Base-by-base conservation (phyloP, 2,329 filamentous ascomycete genomes). In the Aspergillus puulaauensis region DNA sequence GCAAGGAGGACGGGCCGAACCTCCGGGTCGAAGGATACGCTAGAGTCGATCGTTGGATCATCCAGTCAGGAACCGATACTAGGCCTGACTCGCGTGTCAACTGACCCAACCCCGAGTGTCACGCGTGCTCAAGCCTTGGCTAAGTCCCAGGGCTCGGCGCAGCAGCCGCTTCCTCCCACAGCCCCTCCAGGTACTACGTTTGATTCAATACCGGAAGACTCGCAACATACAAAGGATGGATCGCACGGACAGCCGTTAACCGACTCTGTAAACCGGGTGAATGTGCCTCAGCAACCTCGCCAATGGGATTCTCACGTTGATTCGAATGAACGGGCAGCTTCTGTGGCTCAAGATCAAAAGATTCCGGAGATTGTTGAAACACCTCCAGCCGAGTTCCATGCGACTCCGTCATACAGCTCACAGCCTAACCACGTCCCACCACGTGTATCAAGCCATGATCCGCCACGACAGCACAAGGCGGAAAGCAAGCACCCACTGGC, bases 1-100 rank as follows among this genome's bases (percentile, higher is more conserved):
- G 89, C 90, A 1, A 91, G 90, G 73, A 85, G 93, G 40, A 80
- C 86, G 45, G 83, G 84, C 44, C 85, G 85, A 57, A 82, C 85
- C 23, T 78, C 81, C n/a, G 88, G 89, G 17, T 80, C 80, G 14
- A 86, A 88, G 60, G 79, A 79, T n/a, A 40, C 27, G 12, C 15
- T 52, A 80, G 81, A 54, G 73, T 77, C 66, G 39, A 45, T 81
- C 17, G 61, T 65, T 23, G 64, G 72, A 17, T 64, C 72, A 4
- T 65, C 69, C 9, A 73, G 75, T 58, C 73, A 74, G 44, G 66
- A 70, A 24, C 62, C 69, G 3, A 69, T 73, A 12, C 67, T 68
- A 44, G 71, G 70, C 40, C 62, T 73, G 14, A 71, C 70, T 33
- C 70, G 70, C 52, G 72, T 70, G 23, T 70, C 71, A 35, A 77